phyloP scores from a whole-genome alignment of 495 filamentous ascomycete species.

The Darksidea phi region DNA sequence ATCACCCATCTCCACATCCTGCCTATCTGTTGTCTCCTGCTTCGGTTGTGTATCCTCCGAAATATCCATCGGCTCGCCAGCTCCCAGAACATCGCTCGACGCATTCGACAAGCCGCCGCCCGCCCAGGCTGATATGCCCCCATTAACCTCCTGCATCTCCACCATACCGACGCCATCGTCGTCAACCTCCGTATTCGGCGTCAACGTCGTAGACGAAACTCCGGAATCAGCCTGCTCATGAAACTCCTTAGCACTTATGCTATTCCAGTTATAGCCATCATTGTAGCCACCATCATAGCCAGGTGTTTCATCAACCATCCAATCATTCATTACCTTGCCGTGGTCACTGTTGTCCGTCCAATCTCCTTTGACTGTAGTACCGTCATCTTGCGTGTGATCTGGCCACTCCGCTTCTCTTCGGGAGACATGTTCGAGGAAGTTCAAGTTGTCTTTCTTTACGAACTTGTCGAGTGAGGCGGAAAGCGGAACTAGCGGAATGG shows the following conservation, averaged over 20 bases:
- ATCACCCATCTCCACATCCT: slow-evolving; percentile 26
- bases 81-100: slow-evolving; percentile 9
- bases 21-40: background rate
- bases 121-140: slow-evolving; percentile 13
- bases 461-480: slow-evolving; percentile 18
- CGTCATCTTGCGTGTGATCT: background rate
- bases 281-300: background rate
- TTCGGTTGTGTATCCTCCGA: background rate
- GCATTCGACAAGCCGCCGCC: slow-evolving; percentile 6
- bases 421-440: slow-evolving; percentile 23
- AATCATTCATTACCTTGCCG: slow-evolving; percentile 6
- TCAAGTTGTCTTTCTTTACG: slow-evolving; percentile 24
- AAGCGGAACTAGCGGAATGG: background rate
- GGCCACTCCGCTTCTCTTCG: background rate
- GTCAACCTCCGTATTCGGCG: slow-evolving; percentile 27
- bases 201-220: slow-evolving; percentile 25
- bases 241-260: slow-evolving; percentile 10
- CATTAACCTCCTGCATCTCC: slow-evolving; percentile 30
- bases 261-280: slow-evolving; percentile 1
- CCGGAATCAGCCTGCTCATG: slow-evolving; percentile 12
- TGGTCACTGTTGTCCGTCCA: background rate
- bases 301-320: background rate
- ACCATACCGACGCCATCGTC: slow-evolving; percentile 10
- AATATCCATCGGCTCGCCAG: slow-evolving; percentile 11
- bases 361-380: background rate